A percentile compares a stretch with the other conserved stretches of the same genome.
These are phyloP conservation scores for Blastobotrys arbuscula DNA, from an alignment of 1,139 yeast genomes.

Conservation along the genomic window DNA sequence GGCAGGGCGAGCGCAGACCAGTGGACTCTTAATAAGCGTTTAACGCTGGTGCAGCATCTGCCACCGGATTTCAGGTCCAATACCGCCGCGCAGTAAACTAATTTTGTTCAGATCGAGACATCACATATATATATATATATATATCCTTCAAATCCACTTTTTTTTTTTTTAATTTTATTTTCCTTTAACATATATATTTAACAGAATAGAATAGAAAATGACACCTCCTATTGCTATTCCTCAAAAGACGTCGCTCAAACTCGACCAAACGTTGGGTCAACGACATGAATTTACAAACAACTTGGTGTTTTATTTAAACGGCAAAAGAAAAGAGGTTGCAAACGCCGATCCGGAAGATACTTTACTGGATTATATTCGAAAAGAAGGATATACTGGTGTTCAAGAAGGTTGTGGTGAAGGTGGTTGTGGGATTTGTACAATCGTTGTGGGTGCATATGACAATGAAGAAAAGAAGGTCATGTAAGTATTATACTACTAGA, in stretches of 20 bases:
- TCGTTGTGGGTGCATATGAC: conserved; percentile 37
- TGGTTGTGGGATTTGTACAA: conserved; percentile 46
- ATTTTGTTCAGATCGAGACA: no score
- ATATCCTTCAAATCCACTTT: not conserved
- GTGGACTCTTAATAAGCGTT: not conserved
- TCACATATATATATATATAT: no score
- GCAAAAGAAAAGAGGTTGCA: conserved; percentile 32
- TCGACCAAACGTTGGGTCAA: conserved; percentile 14
- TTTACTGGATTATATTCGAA: conserved; percentile 38
- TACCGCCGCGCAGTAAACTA: not conserved
- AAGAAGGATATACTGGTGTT: conserved; percentile 39
- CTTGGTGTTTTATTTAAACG: conserved; percentile 39
- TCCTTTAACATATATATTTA: not conserved
- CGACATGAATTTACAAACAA: conserved; percentile 16
- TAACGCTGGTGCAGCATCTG: no score
- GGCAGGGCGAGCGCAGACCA: not conserved
- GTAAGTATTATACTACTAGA: conserved; percentile 14
- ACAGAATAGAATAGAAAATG: not conserved
- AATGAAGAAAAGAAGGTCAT: conserved; percentile 24
- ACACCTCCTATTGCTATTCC: conserved; percentile 10
- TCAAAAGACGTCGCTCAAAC: conserved; percentile 6
- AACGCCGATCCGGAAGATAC: conserved; percentile 41
- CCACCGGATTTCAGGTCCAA: not conserved
- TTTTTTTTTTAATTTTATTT: conserved; percentile 1
- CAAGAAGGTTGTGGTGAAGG: conserved; percentile 46